Conservation (phyloP, 306 rosid species). For the Rubus idaeus region DNA sequence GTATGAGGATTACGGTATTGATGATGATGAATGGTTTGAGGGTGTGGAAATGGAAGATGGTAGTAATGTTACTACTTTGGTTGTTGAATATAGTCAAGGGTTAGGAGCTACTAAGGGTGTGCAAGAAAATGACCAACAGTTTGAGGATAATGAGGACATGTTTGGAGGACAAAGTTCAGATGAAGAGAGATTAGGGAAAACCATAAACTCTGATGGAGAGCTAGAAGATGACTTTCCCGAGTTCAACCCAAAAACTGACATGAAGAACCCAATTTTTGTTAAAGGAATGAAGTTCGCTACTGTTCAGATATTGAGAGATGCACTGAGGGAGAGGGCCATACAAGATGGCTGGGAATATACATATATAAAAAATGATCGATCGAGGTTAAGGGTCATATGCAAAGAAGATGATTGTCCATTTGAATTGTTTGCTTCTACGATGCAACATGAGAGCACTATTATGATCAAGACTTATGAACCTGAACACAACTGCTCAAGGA, state of each 20-base stretch:
- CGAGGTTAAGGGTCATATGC: not conserved
- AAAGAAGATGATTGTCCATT: not conserved
- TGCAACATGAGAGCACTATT: not conserved
- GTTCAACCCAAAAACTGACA: not conserved
- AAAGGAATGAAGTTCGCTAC: too few species aligned
- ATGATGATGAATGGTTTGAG: too few species aligned
- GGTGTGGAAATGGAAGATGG: too few species aligned
- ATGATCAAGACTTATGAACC: not conserved
- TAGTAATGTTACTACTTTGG: too few species aligned
- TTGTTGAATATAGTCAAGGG: too few species aligned
- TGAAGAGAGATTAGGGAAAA: not conserved
- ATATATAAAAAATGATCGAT: not conserved
- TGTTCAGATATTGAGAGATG: too few species aligned
- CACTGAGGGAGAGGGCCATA: too few species aligned
- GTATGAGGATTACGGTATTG: too few species aligned
- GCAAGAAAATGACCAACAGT: too few species aligned
- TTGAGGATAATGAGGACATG: not conserved
- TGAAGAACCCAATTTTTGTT: not conserved
- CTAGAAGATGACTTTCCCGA: not conserved
- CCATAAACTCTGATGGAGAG: too few species aligned
- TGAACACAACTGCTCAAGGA: not conserved
- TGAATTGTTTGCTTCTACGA: not conserved
- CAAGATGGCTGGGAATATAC: not conserved
- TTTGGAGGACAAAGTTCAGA: not conserved
- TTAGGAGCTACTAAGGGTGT: too few species aligned